phyloP scores from a whole-genome alignment of 108 stramenopile genomes.

The Aureococcus anophagefferens region DNA sequence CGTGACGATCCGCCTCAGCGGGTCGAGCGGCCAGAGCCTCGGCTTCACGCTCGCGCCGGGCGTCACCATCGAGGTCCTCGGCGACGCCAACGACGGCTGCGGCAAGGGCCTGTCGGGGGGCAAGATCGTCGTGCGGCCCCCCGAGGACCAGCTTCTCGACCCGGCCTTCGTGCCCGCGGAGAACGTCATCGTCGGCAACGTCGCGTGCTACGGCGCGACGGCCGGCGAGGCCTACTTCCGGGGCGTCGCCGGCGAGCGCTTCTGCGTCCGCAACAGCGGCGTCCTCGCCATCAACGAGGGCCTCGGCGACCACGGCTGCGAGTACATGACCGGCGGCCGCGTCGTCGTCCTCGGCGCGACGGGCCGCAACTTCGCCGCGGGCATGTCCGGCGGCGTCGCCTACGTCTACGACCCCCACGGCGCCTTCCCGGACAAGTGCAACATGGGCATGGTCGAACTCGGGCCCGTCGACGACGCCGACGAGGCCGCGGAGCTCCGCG shows the following conservation, averaged over 20 bases:
- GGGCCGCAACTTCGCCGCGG: conserved; percentile 95
- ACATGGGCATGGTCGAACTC: conserved; percentile 89
- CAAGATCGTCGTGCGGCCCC: conserved; percentile 66
- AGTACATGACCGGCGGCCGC: conserved; percentile 97
- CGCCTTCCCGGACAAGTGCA: conserved; percentile 82
- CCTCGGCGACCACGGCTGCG: conserved; percentile 91
- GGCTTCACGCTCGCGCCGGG: conserved; percentile 87
- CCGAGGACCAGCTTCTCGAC: conserved; percentile 46
- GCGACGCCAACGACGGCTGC: conserved; percentile 93
- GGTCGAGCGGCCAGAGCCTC: conserved; percentile 89
- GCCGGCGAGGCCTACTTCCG: conserved; percentile 89
- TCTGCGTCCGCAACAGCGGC: conserved; percentile 94
- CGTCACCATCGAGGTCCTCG: conserved; percentile 78
- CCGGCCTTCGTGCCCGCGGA: conserved; percentile 66
- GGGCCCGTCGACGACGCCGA: conserved; percentile 64
- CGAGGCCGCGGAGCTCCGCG: conserved; percentile 67
- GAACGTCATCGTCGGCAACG: conserved; percentile 89
- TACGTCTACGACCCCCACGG: conserved; percentile 88
- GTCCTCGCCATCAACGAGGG: conserved; percentile 93
- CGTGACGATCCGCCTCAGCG: conserved; percentile 76
- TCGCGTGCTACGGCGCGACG: conserved; percentile 87
- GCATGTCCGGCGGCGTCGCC: conserved; percentile 94
- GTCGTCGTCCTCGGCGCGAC: conserved; percentile 84
- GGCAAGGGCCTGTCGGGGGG: conserved; percentile 95
- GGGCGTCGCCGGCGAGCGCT: conserved; percentile 91